Conservation (phyloP, 495 filamentous ascomycete genomes). For the Annulohypoxylon stygium region DNA sequence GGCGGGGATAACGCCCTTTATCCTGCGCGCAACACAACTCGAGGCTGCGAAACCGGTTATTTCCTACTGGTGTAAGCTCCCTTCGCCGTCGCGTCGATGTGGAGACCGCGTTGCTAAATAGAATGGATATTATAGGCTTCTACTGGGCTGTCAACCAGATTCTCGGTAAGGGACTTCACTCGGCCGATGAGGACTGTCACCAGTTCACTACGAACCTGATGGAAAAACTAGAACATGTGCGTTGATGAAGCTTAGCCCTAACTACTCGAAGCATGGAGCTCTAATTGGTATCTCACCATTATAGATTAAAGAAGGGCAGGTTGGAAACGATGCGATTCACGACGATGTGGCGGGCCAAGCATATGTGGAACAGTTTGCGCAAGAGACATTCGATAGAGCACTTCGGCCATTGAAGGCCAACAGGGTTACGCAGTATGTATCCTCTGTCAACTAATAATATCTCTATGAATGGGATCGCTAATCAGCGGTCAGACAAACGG, state of each 20-base stretch:
- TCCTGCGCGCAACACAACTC: conserved; percentile 84
- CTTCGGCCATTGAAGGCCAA: conserved; percentile 84
- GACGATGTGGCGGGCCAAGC: conserved; percentile 89
- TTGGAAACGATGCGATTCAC: conserved; percentile 72
- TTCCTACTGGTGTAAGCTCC: conserved; percentile 86
- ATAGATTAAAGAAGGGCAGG: conserved; percentile 73
- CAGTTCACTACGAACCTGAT: conserved; percentile 84
- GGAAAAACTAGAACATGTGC: conserved; percentile 90
- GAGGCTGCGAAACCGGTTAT: conserved; percentile 86
- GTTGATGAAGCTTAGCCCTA: conserved; percentile 22
- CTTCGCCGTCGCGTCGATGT: background rate
- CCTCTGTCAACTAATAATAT: background rate
- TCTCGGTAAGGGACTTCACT: conserved; percentile 82
- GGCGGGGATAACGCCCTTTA: conserved; percentile 81
- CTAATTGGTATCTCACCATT: conserved; percentile 13
- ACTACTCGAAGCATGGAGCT: too few species aligned
- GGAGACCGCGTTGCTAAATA: conserved; percentile 26
- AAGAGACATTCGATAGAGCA: conserved; percentile 86
- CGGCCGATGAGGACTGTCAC: conserved; percentile 77
- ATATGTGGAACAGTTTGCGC: conserved; percentile 92
- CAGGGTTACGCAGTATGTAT: conserved; percentile 81
- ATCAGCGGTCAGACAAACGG: conserved; percentile 77
- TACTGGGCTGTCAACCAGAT: conserved; percentile 96
- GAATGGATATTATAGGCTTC: conserved; percentile 69
- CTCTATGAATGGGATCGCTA: conserved; percentile 18